These are phyloP conservation scores for Uronychia setigera DNA, from an alignment of 73 alveolate species.

Conservation along the genomic window DNA sequence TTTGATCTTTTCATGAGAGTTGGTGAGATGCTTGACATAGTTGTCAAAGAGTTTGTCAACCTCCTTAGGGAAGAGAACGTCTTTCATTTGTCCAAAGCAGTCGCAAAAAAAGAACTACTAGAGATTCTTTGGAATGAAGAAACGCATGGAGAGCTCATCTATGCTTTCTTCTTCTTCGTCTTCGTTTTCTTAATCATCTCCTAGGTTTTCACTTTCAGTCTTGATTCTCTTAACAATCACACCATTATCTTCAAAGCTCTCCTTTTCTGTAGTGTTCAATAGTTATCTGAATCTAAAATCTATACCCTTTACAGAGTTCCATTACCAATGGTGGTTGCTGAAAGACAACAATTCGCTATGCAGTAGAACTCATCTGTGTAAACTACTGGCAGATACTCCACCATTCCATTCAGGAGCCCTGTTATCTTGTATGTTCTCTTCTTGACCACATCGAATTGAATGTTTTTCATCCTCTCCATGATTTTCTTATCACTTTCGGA, in stretches of 20 bases:
- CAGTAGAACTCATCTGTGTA: not conserved
- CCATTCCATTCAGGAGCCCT: not conserved
- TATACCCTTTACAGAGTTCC: no score
- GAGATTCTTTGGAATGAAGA: not conserved
- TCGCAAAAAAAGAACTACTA: not conserved
- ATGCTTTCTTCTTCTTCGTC: not conserved
- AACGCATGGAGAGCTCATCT: not conserved
- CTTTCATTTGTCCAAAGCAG: not conserved
- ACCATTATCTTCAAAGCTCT: not conserved
- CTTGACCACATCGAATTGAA: not conserved
- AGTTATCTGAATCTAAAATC: not conserved
- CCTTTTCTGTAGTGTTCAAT: not conserved
- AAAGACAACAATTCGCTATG: not conserved
- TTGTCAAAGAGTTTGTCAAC: not conserved
- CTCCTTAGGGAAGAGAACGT: not conserved
- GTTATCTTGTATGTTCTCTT: not conserved
- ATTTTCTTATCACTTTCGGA: not conserved
- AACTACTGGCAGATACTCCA: slow-evolving; percentile 18
- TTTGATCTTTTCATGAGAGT: not conserved
- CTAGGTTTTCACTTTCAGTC: not conserved
- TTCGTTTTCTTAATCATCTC: not conserved
- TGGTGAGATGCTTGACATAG: not conserved
- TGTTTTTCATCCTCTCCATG: not conserved
- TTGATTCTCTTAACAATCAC: not conserved
- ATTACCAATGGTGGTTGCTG: not conserved